These are phyloP conservation scores for Chalaropsis ovoidea DNA, from an alignment of 2,329 filamentous ascomycete genomes.

Conservation along the genomic window DNA sequence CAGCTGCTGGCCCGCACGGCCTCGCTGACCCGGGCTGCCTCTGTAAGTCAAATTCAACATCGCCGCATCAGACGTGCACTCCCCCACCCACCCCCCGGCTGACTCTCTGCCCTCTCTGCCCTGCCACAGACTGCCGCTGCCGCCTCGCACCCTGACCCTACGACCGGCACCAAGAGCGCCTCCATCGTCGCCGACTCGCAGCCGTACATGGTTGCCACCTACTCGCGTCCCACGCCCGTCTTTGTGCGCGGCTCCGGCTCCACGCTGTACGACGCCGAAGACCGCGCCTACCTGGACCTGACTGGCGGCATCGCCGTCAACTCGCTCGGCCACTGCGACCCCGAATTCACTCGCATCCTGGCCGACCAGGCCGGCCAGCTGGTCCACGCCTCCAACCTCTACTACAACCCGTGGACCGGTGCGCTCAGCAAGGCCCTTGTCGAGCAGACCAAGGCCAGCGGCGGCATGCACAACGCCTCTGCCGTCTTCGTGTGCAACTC, in stretches of 20 bases:
- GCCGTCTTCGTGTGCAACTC: conserved; percentile 93
- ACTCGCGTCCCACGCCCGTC: conserved; percentile 78
- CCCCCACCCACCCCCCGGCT: not conserved
- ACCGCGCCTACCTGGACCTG: conserved; percentile 83
- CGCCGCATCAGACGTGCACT: not conserved
- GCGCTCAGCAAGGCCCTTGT: conserved; percentile 77
- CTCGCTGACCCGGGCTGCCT: conserved; percentile 33
- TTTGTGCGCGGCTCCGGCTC: conserved; percentile 82
- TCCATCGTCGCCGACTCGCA: conserved; percentile 64
- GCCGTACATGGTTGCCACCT: conserved; percentile 92
- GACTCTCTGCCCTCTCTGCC: not conserved
- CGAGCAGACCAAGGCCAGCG: conserved; percentile 65
- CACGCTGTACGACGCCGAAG: conserved; percentile 83
- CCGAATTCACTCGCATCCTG: conserved; percentile 63
- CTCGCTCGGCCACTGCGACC: conserved; percentile 79
- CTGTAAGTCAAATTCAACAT: conserved; percentile 28
- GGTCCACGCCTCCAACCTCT: conserved; percentile 88
- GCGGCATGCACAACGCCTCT: conserved; percentile 68
- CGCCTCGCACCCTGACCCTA: conserved; percentile 59
- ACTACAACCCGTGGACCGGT: conserved; percentile 94
- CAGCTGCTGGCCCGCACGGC: conserved; percentile 32
- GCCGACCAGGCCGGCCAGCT: conserved; percentile 70
- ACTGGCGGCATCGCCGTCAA: conserved; percentile 95
- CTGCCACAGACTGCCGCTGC: not conserved
- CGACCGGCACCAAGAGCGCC: conserved; percentile 61